Conservation (phyloP, 2,329 filamentous ascomycete species). For the Trichocomaceae sp. region DNA sequence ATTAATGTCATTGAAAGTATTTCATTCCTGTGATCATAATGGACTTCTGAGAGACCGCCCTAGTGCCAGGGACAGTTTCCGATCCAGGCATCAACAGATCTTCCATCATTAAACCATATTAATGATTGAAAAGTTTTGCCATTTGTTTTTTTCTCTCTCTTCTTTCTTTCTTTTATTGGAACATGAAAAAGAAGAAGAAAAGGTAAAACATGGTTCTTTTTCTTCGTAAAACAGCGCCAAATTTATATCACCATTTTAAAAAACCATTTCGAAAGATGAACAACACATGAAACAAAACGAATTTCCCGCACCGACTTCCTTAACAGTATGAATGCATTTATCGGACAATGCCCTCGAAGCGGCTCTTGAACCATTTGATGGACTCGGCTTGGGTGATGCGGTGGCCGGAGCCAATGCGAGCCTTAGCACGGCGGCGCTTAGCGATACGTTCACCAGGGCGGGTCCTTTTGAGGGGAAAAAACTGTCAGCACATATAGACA, state of each 20-base stretch:
- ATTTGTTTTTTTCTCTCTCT: constrained; percentile 3
- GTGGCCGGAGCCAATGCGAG: constrained; percentile 79
- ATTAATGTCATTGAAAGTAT: neutral
- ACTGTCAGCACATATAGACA: neutral
- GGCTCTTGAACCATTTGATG: constrained; percentile 93
- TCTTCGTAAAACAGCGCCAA: constrained; percentile 24
- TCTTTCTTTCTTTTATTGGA: constrained; percentile 18
- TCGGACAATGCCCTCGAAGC: constrained; percentile 98
- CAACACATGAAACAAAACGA: constrained; percentile 12
- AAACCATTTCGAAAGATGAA: constrained; percentile 16
- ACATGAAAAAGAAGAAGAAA: constrained; percentile 6
- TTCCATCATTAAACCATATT: neutral
- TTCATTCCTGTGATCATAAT: constrained; percentile 11
- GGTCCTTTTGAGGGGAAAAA: constrained; percentile 54
- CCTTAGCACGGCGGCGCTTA: constrained; percentile 86
- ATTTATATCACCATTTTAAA: constrained; percentile 14
- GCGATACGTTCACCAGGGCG: constrained; percentile 96
- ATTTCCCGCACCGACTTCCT: constrained; percentile 14
- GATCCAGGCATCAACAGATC: neutral
- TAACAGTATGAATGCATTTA: constrained; percentile 51
- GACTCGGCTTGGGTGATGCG: constrained; percentile 92
- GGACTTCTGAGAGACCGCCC: neutral
- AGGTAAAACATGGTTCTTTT: constrained; percentile 9
- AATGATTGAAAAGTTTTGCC: neutral
- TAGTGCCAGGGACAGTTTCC: neutral